Evolutionary conservation across 805 yeast genomes (phyloP).

Genomic region (Starmerella stellata): DNA sequence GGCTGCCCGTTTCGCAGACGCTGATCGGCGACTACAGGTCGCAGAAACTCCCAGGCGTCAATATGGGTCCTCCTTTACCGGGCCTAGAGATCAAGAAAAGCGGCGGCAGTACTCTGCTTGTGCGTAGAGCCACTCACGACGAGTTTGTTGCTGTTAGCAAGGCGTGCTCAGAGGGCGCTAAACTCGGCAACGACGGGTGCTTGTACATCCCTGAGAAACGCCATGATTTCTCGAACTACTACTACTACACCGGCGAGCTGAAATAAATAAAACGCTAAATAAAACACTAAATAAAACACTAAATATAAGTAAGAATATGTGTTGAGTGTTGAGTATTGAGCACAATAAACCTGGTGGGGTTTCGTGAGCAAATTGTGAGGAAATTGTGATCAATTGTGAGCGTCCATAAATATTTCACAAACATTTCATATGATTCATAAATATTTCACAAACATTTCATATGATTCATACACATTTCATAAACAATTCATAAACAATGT

Average conservation of each 20-base stretch:
- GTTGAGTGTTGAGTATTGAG: neutral
- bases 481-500: too few relatives aligned
- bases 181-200: constrained; percentile 12
- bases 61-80: constrained; percentile 15
- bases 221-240: constrained; percentile 11
- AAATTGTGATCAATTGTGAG: too few relatives aligned
- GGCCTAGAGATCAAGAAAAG: constrained; percentile 12
- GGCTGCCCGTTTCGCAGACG: constrained; percentile 25
- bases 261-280: too few relatives aligned
- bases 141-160: constrained; percentile 1
- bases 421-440: too few relatives aligned
- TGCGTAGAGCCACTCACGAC: constrained; percentile 8
- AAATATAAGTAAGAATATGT: too few relatives aligned
- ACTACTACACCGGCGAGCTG: constrained; percentile 15
- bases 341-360: too few relatives aligned
- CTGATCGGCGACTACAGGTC: constrained; percentile 19
- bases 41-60: constrained; percentile 6
- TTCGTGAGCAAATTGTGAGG: too few relatives aligned
- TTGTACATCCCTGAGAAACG: constrained; percentile 12
- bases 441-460: too few relatives aligned
- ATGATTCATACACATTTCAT: too few relatives aligned
- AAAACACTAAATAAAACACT: too few relatives aligned
- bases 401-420: too few relatives aligned
- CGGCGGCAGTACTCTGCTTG: constrained; percentile 1
- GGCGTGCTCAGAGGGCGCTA: constrained; percentile 2